Base-by-base conservation (phyloP, 164 flowering plant species). In the Chimonanthus salicifolius region DNA sequence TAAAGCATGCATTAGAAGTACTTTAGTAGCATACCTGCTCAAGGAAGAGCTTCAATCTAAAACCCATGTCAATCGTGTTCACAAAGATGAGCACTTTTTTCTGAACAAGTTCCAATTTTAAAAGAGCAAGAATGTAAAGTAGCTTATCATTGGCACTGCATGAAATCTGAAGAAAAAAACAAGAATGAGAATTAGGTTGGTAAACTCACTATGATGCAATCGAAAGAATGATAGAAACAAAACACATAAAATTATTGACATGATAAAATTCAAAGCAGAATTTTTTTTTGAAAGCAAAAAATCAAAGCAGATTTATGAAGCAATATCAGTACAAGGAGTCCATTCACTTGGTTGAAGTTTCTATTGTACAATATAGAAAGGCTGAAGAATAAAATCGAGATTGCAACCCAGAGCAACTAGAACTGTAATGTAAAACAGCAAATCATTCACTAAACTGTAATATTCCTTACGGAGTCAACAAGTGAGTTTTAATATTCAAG, bases 91-190 rank as follows among this genome's bases (percentile, higher is more conserved):
- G 85, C 73, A 91, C 92, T 78, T 90, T 96, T 74, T 89, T 92
- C 80, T 92, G 98, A 78, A 96, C 89, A 81, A 94, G 81, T 81
- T 87, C 93, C 78, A 90, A 77, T 87, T 90, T 94, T 84, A 96
- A 81, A 77, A 96, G 92, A 45, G 97, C 97, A 77, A 94, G 88
- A 76, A 88, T 82, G 82, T 92, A 71, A 44, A 94, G 85, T 72
- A 88, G 81, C 80, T 96, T 96, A 73, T 96, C 99, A 51, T 72
- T 84, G 67, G 83, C 77, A 82, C 84, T 75, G 84, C 98, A 94
- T 62, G 92, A 85, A 64, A 94, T 86, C 99, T 95, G 76, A 45
- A 80, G 20, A 75, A 69, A 20, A 74, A 58, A 62, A 72, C 5
- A 58, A 49, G 49, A 62, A 13, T 16, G 33, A 69, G 69, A 54